phyloP scores from a whole-genome alignment of 1,284 basidiomycete genomes.

The Ganoderma leucocontextum region DNA sequence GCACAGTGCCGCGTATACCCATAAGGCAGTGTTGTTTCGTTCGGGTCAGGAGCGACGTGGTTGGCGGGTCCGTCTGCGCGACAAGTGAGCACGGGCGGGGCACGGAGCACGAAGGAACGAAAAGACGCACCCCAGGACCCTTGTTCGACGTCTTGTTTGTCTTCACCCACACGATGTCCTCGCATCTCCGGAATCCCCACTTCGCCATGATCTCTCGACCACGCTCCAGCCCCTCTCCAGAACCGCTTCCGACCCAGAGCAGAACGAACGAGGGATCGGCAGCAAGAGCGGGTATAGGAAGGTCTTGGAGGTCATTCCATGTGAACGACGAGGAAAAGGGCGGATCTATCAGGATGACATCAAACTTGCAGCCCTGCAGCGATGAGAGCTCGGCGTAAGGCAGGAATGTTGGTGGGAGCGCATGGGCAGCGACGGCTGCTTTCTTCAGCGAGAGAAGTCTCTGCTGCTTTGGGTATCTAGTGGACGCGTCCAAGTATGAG shows the following conservation, averaged over 20 bases:
- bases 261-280: conserved; percentile 95
- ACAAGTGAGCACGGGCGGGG: too few species aligned
- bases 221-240: conserved; percentile 90
- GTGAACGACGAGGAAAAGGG: conserved; percentile 84
- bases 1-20: conserved; percentile 98
- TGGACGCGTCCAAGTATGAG: neutral
- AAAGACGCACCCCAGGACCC: conserved; percentile 71
- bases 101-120: too few species aligned
- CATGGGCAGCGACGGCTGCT: conserved; percentile 66
- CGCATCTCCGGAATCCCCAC: conserved; percentile 96
- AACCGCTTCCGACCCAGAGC: conserved; percentile 95
- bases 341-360: conserved; percentile 93
- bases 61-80: conserved; percentile 78
- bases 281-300: conserved; percentile 87
- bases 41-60: conserved; percentile 83
- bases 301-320: conserved; percentile 84
- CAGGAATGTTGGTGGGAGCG: conserved; percentile 76
- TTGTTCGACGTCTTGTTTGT: conserved; percentile 79
- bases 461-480: conserved; percentile 91
- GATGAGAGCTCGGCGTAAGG: conserved; percentile 62
- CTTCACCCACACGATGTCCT: conserved; percentile 98
- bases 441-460: conserved; percentile 84
- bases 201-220: conserved; percentile 90
- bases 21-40: conserved; percentile 98
- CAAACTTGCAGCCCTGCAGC: conserved; percentile 81